phyloP scores from a whole-genome alignment of 495 filamentous ascomycete species.

The Daldinia vernicosa region DNA sequence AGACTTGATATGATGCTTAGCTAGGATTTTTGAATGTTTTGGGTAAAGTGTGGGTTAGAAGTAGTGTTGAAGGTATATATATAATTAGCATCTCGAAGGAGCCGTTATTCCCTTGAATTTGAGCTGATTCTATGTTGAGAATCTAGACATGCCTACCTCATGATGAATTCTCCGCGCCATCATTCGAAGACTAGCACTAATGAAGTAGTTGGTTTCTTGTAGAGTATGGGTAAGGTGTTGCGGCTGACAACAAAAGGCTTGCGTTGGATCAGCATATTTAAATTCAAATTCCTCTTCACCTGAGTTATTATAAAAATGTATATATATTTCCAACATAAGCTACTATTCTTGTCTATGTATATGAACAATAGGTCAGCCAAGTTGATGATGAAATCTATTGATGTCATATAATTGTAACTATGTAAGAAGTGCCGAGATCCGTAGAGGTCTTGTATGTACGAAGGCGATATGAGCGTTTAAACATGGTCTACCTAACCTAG shows the following conservation, averaged over 20 bases:
- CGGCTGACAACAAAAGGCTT: background rate
- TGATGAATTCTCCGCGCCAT: background rate
- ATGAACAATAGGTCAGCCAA: background rate
- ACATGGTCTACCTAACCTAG: constrained; percentile 1
- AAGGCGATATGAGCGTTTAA: background rate
- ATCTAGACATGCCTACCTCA: background rate
- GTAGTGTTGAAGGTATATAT: background rate
- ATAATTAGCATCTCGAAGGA: constrained; percentile 1
- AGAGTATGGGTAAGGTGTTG: background rate
- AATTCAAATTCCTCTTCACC: background rate
- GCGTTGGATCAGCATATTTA: background rate
- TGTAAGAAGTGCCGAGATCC: background rate
- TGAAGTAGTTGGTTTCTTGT: background rate
- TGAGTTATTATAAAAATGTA: background rate
- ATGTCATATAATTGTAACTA: background rate
- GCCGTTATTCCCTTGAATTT: background rate
- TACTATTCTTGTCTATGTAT: background rate
- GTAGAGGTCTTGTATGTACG: background rate
- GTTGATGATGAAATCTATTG: background rate
- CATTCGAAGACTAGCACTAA: background rate
- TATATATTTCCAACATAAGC: background rate
- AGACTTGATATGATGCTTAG: background rate
- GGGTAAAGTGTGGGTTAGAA: background rate
- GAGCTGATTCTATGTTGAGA: background rate
- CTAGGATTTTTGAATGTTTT: background rate